A percentile compares a stretch with the other conserved stretches of the same genome.
phyloP scores from a whole-genome alignment of 2,329 filamentous ascomycete genomes.

The Penicillium capsulatum region DNA sequence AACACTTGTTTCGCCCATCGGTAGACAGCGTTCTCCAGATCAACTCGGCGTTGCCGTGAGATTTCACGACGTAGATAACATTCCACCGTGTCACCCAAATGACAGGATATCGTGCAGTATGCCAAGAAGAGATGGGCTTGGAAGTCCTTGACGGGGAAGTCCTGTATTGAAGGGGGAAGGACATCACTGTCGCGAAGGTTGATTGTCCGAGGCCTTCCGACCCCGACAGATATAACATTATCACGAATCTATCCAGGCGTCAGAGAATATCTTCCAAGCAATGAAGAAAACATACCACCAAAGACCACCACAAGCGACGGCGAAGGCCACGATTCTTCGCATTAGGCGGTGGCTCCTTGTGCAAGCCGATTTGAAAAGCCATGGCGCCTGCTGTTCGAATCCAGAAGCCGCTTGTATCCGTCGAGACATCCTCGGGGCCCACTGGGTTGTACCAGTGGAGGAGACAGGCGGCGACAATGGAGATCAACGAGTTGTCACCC shows the following conservation, averaged over 20 bases:
- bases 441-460: constrained; percentile 45
- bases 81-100: constrained; percentile 41
- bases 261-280: background rate
- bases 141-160: constrained; percentile 32
- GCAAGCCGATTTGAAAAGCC: constrained; percentile 43
- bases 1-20: constrained; percentile 39
- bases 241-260: constrained; percentile 30
- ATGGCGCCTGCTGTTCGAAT: constrained; percentile 40
- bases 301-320: constrained; percentile 44
- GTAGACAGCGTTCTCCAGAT: constrained; percentile 39
- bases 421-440: constrained; percentile 39
- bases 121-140: constrained; percentile 34
- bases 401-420: constrained; percentile 44
- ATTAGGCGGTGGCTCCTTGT: constrained; percentile 37
- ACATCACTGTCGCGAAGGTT: constrained; percentile 41
- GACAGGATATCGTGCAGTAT: constrained; percentile 39
- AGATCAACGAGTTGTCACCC: constrained; percentile 39
- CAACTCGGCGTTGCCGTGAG: constrained; percentile 28
- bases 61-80: constrained; percentile 34
- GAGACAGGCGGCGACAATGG: constrained; percentile 37
- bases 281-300: constrained; percentile 29
- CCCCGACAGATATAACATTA: constrained; percentile 40
- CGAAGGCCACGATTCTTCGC: constrained; percentile 35
- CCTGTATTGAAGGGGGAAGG: constrained; percentile 32
- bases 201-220: constrained; percentile 40